Percentiles rank a stretch among this genome's conserved stretches.
Conservation (phyloP, 2,329 filamentous ascomycete genomes). For the Ophiostoma tasmaniense region DNA sequence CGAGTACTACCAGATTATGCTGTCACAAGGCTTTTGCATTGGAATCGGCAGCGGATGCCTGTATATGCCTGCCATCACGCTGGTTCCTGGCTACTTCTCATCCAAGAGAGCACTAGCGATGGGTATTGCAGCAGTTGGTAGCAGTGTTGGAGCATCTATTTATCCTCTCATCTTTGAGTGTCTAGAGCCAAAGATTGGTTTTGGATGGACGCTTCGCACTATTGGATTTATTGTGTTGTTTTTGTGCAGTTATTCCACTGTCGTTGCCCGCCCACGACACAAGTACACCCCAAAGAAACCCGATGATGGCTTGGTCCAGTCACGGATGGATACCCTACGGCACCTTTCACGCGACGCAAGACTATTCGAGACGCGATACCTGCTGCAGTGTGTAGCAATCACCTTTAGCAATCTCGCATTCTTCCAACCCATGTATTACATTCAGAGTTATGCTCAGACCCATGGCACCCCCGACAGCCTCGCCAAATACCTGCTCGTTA, state of each 20-base stretch:
- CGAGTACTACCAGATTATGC: slow-evolving; percentile 40
- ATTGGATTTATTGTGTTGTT: not conserved
- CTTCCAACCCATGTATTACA: slow-evolving; percentile 18
- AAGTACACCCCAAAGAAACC: not conserved
- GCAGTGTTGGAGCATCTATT: slow-evolving; percentile 43
- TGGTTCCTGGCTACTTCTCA: slow-evolving; percentile 53
- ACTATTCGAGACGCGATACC: slow-evolving; percentile 7
- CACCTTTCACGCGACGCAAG: slow-evolving; percentile 7
- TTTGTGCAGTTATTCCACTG: not conserved
- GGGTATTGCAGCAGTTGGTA: slow-evolving; percentile 51
- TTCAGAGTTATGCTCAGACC: slow-evolving; percentile 15
- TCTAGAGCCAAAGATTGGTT: not conserved
- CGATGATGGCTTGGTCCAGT: not conserved
- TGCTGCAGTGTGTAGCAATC: slow-evolving; percentile 16
- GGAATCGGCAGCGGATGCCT: slow-evolving; percentile 48
- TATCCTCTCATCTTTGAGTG: slow-evolving; percentile 16
- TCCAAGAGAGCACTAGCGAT: slow-evolving; percentile 52
- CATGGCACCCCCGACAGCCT: slow-evolving; percentile 13
- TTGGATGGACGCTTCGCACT: not conserved
- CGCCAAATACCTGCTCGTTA: slow-evolving; percentile 25
- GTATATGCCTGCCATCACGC: slow-evolving; percentile 45
- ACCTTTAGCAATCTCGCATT: slow-evolving; percentile 17
- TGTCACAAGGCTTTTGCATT: slow-evolving; percentile 48
- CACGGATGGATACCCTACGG: not conserved
- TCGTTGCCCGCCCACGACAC: not conserved